phyloP scores from a whole-genome alignment of 768 basidiomycete species.

The Amanita inopinata region DNA sequence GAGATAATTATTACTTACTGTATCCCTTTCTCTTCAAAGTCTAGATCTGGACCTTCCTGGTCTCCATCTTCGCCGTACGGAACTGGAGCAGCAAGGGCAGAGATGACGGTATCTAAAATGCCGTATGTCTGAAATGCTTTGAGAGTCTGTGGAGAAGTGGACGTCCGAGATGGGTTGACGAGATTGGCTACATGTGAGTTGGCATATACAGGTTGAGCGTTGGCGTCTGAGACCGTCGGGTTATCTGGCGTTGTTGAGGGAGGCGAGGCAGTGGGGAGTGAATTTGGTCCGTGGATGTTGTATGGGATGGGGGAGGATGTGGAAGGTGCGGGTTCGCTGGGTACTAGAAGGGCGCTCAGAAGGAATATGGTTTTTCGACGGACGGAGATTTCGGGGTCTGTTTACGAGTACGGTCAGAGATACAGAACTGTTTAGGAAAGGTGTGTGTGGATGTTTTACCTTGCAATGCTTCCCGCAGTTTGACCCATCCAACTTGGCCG shows the following conservation, averaged over 20 bases:
- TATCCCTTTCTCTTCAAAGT: slow-evolving; percentile 58
- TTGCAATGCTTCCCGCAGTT: slow-evolving; percentile 47
- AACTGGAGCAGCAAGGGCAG: slow-evolving; percentile 42
- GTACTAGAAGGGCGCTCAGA: slow-evolving; percentile 58
- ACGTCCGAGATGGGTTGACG: slow-evolving; percentile 39
- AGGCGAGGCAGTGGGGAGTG: slow-evolving; percentile 12
- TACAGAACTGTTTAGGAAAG: too few species aligned
- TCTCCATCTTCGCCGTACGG: slow-evolving; percentile 66
- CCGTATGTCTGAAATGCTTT: slow-evolving; percentile 36
- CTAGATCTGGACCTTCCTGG: slow-evolving; percentile 39
- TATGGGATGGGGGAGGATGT: slow-evolving; percentile 14
- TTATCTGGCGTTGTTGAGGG: slow-evolving; percentile 17
- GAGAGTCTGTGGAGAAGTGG: slow-evolving; percentile 40
- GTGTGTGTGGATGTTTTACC: slow-evolving; percentile 31
- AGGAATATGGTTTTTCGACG: slow-evolving; percentile 77
- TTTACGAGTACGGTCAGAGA: not conserved
- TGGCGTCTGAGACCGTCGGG: slow-evolving; percentile 11
- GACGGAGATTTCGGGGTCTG: slow-evolving; percentile 71
- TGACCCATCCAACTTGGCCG: slow-evolving; percentile 52
- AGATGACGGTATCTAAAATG: slow-evolving; percentile 41
- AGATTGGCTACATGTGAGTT: slow-evolving; percentile 67
- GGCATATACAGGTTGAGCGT: slow-evolving; percentile 38
- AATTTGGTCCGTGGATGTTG: slow-evolving; percentile 17
- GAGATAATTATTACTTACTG: slow-evolving; percentile 26
- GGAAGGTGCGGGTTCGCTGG: slow-evolving; percentile 19